phyloP scores from a whole-genome alignment of 2,329 filamentous ascomycete genomes.

The Sphaceloma murrayae region DNA sequence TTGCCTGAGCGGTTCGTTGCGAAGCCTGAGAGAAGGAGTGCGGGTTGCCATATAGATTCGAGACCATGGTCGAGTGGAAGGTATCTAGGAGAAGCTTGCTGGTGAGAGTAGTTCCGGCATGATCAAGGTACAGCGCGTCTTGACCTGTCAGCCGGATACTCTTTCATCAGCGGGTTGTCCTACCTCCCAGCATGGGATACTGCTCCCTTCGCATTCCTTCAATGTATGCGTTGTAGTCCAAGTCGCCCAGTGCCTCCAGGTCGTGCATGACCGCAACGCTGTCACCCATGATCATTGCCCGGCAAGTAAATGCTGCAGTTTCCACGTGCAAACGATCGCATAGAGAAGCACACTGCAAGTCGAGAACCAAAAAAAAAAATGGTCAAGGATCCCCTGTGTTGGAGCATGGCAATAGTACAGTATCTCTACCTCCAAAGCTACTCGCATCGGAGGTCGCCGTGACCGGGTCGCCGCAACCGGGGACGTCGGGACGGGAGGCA shows the following conservation, averaged over 20 bases:
- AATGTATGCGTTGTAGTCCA: constrained; percentile 36
- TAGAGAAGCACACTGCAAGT: no score
- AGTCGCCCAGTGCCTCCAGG: constrained; percentile 1
- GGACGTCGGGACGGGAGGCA: no score
- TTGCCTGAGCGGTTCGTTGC: constrained; percentile 55
- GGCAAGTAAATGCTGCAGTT: neutral
- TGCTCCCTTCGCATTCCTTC: constrained; percentile 39
- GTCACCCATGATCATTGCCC: constrained; percentile 11
- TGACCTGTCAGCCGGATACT: neutral
- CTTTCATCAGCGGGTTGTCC: neutral
- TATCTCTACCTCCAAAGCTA: no score
- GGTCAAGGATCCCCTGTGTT: no score
- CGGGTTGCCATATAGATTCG: constrained; percentile 78
- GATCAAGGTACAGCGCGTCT: constrained; percentile 61
- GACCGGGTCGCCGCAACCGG: no score
- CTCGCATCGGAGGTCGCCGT: constrained; percentile 13
- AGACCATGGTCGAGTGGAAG: constrained; percentile 68
- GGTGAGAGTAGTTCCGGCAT: constrained; percentile 68
- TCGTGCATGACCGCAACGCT: constrained; percentile 8
- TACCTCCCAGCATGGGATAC: constrained; percentile 34
- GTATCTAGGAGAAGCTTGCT: constrained; percentile 55
- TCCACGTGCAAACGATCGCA: no score
- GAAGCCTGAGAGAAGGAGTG: constrained; percentile 79
- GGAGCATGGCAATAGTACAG: no score
- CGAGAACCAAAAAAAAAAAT: no score